Conservation (phyloP, 176 grass and related monocot species). For the Metroxylon sagu region DNA sequence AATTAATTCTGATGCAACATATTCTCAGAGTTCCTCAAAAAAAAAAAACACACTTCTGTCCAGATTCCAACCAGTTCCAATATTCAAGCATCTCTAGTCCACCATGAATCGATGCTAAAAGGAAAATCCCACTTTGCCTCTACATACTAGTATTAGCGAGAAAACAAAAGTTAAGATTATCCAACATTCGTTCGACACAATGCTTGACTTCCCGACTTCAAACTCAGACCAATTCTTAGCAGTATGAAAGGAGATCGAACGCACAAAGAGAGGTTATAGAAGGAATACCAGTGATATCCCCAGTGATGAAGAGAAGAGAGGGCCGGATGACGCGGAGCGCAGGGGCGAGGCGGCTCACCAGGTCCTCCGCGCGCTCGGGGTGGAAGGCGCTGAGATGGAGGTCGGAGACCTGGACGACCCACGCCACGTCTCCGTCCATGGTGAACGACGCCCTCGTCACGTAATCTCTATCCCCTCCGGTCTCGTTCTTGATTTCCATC, state of each 20-base stretch:
- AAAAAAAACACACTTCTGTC: no score
- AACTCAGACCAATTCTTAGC: neutral
- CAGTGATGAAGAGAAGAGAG: constrained; percentile 65
- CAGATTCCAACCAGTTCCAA: no score
- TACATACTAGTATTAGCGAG: no score
- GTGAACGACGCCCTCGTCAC: constrained; percentile 52
- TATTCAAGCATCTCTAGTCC: no score
- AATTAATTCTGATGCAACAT: no score
- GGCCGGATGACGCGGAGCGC: constrained; percentile 57
- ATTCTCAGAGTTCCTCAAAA: no score
- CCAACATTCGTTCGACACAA: no score
- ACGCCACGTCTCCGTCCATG: constrained; percentile 67
- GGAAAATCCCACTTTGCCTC: no score
- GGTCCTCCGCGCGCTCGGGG: constrained; percentile 56
- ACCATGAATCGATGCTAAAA: no score
- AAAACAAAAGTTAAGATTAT: no score
- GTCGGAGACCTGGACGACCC: constrained; percentile 75
- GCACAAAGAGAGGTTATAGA: neutral
- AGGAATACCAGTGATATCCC: constrained; percentile 69
- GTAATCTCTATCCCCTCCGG: constrained; percentile 16
- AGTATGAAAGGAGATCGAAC: neutral
- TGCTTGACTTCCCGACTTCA: no score
- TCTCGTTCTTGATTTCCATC: neutral
- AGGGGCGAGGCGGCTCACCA: constrained; percentile 35
- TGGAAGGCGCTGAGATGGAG: constrained; percentile 70